Base-by-base conservation (phyloP, 78 protist genomes). In the Planoprotostelium fungivorum region DNA sequence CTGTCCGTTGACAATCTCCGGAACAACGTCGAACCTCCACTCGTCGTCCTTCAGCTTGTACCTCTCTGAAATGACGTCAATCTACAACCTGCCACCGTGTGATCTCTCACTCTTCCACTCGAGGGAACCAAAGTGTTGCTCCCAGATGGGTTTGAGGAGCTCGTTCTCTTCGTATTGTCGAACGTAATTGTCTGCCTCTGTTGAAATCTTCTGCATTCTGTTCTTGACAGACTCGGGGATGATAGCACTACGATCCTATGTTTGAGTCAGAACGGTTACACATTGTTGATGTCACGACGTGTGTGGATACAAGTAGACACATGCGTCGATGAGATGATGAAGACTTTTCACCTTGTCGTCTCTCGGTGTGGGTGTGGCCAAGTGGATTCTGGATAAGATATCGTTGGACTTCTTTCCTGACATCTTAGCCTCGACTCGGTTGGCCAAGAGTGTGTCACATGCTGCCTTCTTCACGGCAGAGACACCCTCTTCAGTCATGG, bases 1-100 rank as follows among this genome's bases (percentile, higher is more conserved):
- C 91, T 97, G 90, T 83, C 99, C 99, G 93, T 99, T 97, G 91
- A 97, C 87, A 63, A 99, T 97, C 89, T 99, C 99, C 9, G 99
- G 99, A 51, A 99, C 93, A 34, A 51, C 88, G 93, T 99, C 99
- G 85, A 95, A 90, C 37, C 73, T 88, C 99, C 99, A 98, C 38
- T 96, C 98, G 0, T 38, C 92, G 88, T 92, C 37, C 29, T 38
- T 87, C 38, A 97, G 93, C 16, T 85, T 34, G 90, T 89, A 96
- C 35, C 87, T 5, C 16, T 85, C 87, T 85, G 16, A 29, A 29
- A 73, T 73, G 84, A 29, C 29, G 29, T 73, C 29, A 29, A 73
- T 29, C 84, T 73, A 73, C 84, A 73, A 73, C 29, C 29, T 73
- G 84, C 84, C 84, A 73, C n/a, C n/a, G n/a, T n/a, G n/a, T n/a